Evolutionary conservation across 208 protist genomes (phyloP), one percentile per base, ranked within the genome.

Genomic region (Naegleria lovaniensis): DNA sequence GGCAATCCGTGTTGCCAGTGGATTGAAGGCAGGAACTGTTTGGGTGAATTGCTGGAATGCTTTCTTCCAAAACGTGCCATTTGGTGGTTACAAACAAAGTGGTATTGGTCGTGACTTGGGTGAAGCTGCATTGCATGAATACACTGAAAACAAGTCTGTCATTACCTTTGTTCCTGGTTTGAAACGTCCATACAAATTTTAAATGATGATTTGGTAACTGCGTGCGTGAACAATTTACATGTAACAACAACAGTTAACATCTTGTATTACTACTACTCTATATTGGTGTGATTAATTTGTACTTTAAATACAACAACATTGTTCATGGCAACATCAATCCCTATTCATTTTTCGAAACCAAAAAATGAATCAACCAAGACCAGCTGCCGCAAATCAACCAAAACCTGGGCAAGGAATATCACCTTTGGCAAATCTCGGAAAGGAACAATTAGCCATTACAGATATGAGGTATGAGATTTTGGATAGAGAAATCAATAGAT

Each of bases 1-100:
- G 19, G 94, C 94, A n/a, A 59, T 96, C 83, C 93, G 75, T 33
- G 36, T 93, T 39, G 39, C 4, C 41, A 86, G 85, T 67, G 11
- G 11, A 67, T 67, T 67, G 39, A 92, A 95, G 25, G 95, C 95
- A 91, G 97, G 97, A 87, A 97, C 97, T 95, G 93, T 97, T 43
- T 97, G 96, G 96, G 93, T 97, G 40, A 97, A 97, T 93, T 94
- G 92, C 55, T 97, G 94, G 95, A 96, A 97, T 92, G 92, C 91
- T 85, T 96, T 97, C 92, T 93, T 96, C 92, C 58, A 83, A 48
- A 88, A 94, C 5, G 89, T 92, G 91, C 95, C 95, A 83, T 97
- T 96, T 88, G 96, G 96, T 75, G 96, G 96, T 90, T 96, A 96
- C 94, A 97, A 97, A 92, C 94, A 95, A 91, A 96, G 94, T 90